Evolutionary conservation across 495 filamentous ascomycete genomes (phyloP).

Genomic region (Aspergillus carlsbadensis): DNA sequence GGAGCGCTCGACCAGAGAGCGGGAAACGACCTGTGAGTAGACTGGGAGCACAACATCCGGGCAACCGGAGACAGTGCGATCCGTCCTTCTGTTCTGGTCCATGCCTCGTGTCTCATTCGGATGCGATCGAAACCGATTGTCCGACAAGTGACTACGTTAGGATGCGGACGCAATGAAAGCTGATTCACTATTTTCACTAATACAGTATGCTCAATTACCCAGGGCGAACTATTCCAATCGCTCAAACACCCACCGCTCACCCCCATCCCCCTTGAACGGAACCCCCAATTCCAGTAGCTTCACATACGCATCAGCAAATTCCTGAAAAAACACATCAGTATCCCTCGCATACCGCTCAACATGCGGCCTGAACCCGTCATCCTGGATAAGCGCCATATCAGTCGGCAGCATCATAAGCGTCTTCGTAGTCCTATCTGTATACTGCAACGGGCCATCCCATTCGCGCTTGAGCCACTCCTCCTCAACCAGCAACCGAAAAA

Average conservation of each 20-base stretch:
- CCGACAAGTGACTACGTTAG: too few relatives aligned
- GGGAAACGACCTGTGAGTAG: too few relatives aligned
- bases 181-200: too few relatives aligned
- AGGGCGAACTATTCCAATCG: constrained; percentile 43
- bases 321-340: constrained; percentile 87
- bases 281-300: constrained; percentile 95
- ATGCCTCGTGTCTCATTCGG: too few relatives aligned
- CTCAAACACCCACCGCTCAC: constrained; percentile 75
- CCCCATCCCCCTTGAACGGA: constrained; percentile 71
- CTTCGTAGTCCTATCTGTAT: constrained; percentile 79
- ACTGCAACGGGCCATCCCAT: constrained; percentile 90
- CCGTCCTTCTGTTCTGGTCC: too few relatives aligned
- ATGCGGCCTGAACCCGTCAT: constrained; percentile 80
- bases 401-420: constrained; percentile 96
- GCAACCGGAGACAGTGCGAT: too few relatives aligned
- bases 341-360: constrained; percentile 92
- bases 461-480: constrained; percentile 93
- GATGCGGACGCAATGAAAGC: too few relatives aligned
- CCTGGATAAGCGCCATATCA: constrained; percentile 83
- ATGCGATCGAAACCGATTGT: too few relatives aligned
- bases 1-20: too few relatives aligned
- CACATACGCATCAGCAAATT: constrained; percentile 74
- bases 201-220: background rate
- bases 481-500: constrained; percentile 78
- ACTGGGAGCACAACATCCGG: too few relatives aligned